Conservation (phyloP, 192 early-diverging fungal species). For the Rhizoclosmatium sp. region DNA sequence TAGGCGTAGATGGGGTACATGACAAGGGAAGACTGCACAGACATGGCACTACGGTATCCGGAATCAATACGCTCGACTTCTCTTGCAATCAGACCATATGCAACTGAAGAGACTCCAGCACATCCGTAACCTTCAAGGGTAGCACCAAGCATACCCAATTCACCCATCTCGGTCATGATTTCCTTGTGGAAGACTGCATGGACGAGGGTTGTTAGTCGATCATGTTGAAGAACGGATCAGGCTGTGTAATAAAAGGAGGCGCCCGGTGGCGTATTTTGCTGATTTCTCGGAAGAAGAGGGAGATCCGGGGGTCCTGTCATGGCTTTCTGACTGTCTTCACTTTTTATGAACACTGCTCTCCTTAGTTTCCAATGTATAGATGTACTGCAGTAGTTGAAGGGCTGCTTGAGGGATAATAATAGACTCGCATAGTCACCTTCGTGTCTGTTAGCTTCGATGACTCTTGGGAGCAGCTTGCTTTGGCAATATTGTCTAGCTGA, state of each 20-base stretch:
- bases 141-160: conserved; percentile 89
- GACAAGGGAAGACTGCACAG: conserved; percentile 97
- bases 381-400: no score
- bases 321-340: no score
- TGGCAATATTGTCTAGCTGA: conserved; percentile 88
- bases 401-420: neutral
- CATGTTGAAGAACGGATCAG: neutral
- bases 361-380: no score
- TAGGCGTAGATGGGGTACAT: conserved; percentile 98
- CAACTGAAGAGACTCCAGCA: conserved; percentile 95
- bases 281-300: no score
- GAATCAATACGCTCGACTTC: conserved; percentile 96
- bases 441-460: conserved; percentile 83
- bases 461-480: conserved; percentile 83
- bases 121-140: conserved; percentile 98
- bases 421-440: conserved; percentile 70
- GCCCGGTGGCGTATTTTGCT: no score
- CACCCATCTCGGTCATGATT: conserved; percentile 94
- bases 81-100: conserved; percentile 94
- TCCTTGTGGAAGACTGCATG: conserved; percentile 80
- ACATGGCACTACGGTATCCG: conserved; percentile 98
- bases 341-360: no score
- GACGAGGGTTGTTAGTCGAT: neutral
- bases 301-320: no score
- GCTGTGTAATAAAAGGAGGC: neutral